Base-by-base conservation (phyloP, 345 rosid genomes). In the Pseudoturritis turrita region DNA sequence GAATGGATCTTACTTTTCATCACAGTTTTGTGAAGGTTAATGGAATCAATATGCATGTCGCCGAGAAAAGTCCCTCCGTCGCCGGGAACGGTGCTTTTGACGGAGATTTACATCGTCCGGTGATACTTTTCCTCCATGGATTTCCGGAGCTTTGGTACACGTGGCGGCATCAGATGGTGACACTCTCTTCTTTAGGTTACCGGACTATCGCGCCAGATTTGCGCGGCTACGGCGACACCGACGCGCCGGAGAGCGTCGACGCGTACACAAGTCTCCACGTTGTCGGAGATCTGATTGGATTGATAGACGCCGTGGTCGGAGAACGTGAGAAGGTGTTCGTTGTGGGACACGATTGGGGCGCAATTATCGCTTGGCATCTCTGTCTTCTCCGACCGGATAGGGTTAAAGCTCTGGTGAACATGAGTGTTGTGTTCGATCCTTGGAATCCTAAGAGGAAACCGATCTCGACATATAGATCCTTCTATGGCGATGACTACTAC, bases 11-110 rank as follows among this genome's bases (percentile, higher is more conserved):
- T 26, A 46, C 13, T 29, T 76, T 76, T 62, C 10, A 4, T 46
- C 79, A 76, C 56, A 45, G 53, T 7, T 76, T 76, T 17, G 65
- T 70, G 2, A 62, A 70, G 12, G 87, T 83, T 0, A 91, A 94
- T 45, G 96, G 91, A 64, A 85, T 89, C 13, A 82, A 59, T 10
- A 80, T 94, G 81, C 95, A 91, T 83, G 53, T 86, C 3, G 98
- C 93, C 7, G 89, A 82, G 78, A 86, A 84, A 53, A 84, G 79
- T 13, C 80, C 76, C 0, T 29, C 67, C 62, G 17, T 13, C 33
- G 2, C 14, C 33, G 50, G 5, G 0, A 37, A 36, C 59, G 59
- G 52, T 4, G 40, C 55, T 36, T 49, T 49, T 1, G 41, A 44
- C 40, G 68, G 74, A 17, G 41, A 3, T 36, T 28, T 36, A 13